Conservation (phyloP, 345 rosid species). For the Populus alba region DNA sequence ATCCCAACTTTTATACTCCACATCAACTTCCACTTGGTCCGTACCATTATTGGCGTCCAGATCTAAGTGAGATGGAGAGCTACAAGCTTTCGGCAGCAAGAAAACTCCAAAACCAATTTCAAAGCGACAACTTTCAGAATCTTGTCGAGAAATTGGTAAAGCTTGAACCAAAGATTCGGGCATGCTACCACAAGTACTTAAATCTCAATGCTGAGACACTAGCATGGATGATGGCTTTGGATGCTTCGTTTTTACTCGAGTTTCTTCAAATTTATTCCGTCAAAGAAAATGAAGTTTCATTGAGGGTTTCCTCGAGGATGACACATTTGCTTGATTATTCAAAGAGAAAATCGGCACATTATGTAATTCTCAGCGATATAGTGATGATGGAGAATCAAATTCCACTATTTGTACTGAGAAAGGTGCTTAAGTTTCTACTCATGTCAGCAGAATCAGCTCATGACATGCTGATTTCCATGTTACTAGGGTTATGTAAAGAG, state of each 20-base stretch:
- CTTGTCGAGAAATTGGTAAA: constrained; percentile 38
- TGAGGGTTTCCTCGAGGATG: constrained; percentile 36
- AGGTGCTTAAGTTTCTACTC: constrained; percentile 41
- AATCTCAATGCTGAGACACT: constrained; percentile 45
- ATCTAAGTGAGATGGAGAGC: constrained; percentile 59
- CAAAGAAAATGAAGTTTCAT: constrained; percentile 30
- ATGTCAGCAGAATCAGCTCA: constrained; percentile 37
- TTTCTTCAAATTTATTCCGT: constrained; percentile 42
- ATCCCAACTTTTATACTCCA: constrained; percentile 58
- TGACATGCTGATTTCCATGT: constrained; percentile 32
- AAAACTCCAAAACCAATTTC: constrained; percentile 35
- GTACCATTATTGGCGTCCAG: constrained; percentile 58
- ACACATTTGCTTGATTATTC: constrained; percentile 32
- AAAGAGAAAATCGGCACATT: constrained; percentile 41
- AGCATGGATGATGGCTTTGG: constrained; percentile 71
- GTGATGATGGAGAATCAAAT: constrained; percentile 81
- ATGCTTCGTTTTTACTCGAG: constrained; percentile 56
- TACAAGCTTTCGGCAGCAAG: constrained; percentile 51
- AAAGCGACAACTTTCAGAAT: constrained; percentile 29
- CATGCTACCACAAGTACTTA: constrained; percentile 51
- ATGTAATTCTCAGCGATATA: constrained; percentile 53
- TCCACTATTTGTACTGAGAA: constrained; percentile 53
- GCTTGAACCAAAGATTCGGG: constrained; percentile 41
- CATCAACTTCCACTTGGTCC: constrained; percentile 69
- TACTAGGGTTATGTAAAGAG: constrained; percentile 46